Evolutionary conservation across 164 flowering plant species (phyloP), one percentile per base, ranked within the genome.

Genomic region (Nymphaea colorata): DNA sequence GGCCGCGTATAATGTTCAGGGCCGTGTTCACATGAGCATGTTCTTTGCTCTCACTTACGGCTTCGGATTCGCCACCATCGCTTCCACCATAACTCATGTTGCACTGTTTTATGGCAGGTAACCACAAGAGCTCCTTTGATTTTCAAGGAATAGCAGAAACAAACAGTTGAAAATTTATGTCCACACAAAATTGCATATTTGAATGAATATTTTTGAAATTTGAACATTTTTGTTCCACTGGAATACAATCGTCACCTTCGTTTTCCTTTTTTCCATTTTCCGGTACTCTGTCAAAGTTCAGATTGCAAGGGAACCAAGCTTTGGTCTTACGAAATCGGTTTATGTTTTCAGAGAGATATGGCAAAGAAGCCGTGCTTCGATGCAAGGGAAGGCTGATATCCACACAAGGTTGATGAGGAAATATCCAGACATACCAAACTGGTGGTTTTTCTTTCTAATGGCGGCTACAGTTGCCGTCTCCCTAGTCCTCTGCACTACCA

Each of bases 321-420:
- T 25, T 25, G 36, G 36, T 25, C 36, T 25, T 25, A 25, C 36
- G 36, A 25, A 25, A 25, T 25, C 36, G 36, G 36, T 25, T 25
- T 25, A 25, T n/a, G 11, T 11, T 3, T 61, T 7, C 81, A 86
- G 88, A 78, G 88, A 85, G 68, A 82, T 85, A 36, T 78, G 70
- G 53, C 36, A 72, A 0, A 71, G 67, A 53, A 83, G 63, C 59
- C 72, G 75, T 15, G 71, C 73, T 42, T 79, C 88, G 41, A 25
- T 71, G 4, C 64, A 68, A 4, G 75, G 79, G 5, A 85, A 85
- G 71, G 72, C 59, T 14, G 97, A 89, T 65, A 82, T 91, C 16
- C 97, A 89, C 76, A 82, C 97, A 1, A 91, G 67, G 70, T 68
- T 91, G 53, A 91, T 91, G 97, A 85, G 57, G 78, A 84, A 77